Conservation (phyloP, 352 stramenopile genomes). For the Globisporangium ultimum region DNA sequence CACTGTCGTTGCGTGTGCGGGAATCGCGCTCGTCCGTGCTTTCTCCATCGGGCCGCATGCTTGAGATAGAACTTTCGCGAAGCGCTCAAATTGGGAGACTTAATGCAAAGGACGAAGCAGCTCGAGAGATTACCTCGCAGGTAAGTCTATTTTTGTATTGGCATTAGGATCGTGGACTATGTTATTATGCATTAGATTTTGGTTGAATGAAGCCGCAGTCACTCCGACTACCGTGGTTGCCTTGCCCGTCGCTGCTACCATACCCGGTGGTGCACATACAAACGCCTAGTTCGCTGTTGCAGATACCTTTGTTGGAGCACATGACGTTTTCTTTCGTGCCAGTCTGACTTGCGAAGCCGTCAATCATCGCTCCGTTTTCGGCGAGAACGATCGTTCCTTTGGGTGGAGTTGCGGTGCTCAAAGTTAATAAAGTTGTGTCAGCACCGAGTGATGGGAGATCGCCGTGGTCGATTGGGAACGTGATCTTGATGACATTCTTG, state of each 20-base stretch:
- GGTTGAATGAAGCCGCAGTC: slow-evolving; percentile 55
- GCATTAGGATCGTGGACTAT: background rate
- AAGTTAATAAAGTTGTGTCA: slow-evolving; percentile 31
- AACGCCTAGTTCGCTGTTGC: slow-evolving; percentile 53
- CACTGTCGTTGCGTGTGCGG: too few relatives aligned
- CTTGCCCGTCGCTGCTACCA: slow-evolving; percentile 58
- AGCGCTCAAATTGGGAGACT: too few relatives aligned
- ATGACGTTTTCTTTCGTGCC: slow-evolving; percentile 88
- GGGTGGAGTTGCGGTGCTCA: slow-evolving; percentile 13
- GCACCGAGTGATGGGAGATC: slow-evolving; percentile 37
- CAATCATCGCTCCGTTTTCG: slow-evolving; percentile 39
- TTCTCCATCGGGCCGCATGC: too few relatives aligned
- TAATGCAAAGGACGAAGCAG: too few relatives aligned
- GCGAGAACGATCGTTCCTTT: slow-evolving; percentile 22
- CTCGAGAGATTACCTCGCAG: too few relatives aligned
- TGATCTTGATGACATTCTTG: slow-evolving; percentile 52
- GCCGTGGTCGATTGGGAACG: slow-evolving; percentile 49
- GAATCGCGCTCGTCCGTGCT: too few relatives aligned
- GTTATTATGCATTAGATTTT: background rate
- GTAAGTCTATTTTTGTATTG: background rate
- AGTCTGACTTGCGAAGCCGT: slow-evolving; percentile 33
- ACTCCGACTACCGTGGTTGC: slow-evolving; percentile 41
- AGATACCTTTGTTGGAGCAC: slow-evolving; percentile 88
- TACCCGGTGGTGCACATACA: slow-evolving; percentile 54
- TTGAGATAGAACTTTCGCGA: too few relatives aligned